These are phyloP conservation scores for Penicillium nucicola DNA, from an alignment of 495 filamentous ascomycete species.

Conservation along the genomic window DNA sequence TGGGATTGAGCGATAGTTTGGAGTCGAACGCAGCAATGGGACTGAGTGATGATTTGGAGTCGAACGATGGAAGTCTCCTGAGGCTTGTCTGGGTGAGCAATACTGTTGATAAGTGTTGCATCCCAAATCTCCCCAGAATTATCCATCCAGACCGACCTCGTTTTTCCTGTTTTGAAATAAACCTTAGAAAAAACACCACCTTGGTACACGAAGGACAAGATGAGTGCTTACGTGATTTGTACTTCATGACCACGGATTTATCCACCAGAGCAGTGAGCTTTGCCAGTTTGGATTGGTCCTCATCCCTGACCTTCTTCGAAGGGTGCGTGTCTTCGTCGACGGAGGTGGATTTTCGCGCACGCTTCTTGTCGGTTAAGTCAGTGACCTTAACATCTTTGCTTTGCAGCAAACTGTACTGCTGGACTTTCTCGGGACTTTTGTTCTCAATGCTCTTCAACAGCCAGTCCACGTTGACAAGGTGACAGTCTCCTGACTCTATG, in stretches of 20 bases:
- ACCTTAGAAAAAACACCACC: not conserved
- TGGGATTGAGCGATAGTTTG: too few relatives aligned
- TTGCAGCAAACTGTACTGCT: not conserved
- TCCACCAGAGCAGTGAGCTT: constrained; percentile 3
- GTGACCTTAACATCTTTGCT: not conserved
- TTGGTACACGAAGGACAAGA: not conserved
- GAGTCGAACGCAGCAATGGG: too few relatives aligned
- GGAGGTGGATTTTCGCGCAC: not conserved
- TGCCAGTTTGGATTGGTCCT: not conserved
- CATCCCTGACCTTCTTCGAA: not conserved
- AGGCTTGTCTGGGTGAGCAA: too few relatives aligned
- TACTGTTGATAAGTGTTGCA: not conserved
- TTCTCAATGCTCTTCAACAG: not conserved
- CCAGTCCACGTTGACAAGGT: constrained; percentile 9
- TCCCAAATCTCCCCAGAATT: constrained; percentile 2
- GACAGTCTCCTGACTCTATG: not conserved
- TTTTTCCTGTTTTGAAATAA: not conserved
- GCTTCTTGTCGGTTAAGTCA: constrained; percentile 1
- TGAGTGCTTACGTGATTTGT: not conserved
- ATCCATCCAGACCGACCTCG: constrained; percentile 6
- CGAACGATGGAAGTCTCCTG: too few relatives aligned
- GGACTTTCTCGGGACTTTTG: not conserved
- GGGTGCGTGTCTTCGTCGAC: not conserved
- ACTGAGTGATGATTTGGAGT: too few relatives aligned
- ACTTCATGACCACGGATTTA: not conserved